Base-by-base conservation (phyloP, 768 basidiomycete genomes). In the Baorangia bicolor region DNA sequence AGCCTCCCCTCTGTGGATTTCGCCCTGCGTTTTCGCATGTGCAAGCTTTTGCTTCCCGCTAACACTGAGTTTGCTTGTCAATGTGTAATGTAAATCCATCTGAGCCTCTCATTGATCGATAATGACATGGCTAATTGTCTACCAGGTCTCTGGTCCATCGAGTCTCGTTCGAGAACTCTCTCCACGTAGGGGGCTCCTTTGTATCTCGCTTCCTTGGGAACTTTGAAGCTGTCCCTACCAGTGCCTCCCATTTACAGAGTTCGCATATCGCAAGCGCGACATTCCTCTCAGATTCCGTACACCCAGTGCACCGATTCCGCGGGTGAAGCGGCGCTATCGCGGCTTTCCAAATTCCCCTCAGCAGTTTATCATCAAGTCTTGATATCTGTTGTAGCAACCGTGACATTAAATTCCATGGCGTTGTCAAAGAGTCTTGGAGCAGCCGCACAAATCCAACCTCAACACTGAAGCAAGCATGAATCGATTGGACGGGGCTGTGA, bases 321-420 rank as follows among this genome's bases (percentile, higher is more conserved):
- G 53, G 65, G 47, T 27, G 38, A 42, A 21, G 40, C n/a, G 59
- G 59, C 40, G 43, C 53, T 49, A 46, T 39, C 38, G 54, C 54
- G 58, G 44, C 43, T 23, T 37, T 38, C 16, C 34, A 28, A 25
- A 31, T 42, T 28, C 4, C 16, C 39, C 41, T 54, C 27, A 25
- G 21, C 44, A 31, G 27, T 48, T 14, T 23, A 20, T 33, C 35
- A 27, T 46, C 27, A 16, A 30, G 38, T 40, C 21, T 23, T 30
- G n/a, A 31, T 33, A 21, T 48, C 40, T 31, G 33, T 35, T 39
- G 25, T 35, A 20, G 30, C 42, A 42, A 49, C 49, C 43, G n/a
- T 49, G 18, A 48, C 49, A 16, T 52, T 14, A 41, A 25, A 41
- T 39, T 45, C 27, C 42, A 34, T 11, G 39, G 6, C 25, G 25